Conservation (phyloP, 805 yeast genomes). For the Lachancea fermentati region DNA sequence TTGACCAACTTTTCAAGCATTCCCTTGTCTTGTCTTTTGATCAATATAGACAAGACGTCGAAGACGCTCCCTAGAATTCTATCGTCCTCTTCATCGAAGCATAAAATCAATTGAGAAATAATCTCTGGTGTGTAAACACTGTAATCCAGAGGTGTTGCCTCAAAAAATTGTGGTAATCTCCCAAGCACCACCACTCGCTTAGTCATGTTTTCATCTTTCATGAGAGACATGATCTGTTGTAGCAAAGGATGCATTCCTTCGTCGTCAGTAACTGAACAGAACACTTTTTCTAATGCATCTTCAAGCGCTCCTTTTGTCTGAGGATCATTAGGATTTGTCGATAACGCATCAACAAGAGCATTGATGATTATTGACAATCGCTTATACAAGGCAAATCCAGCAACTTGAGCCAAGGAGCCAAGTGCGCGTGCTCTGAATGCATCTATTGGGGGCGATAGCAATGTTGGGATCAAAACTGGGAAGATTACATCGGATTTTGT, state of each 20-base stretch:
- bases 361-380: constrained; percentile 70
- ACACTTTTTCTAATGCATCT: constrained; percentile 59
- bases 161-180: constrained; percentile 69
- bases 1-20: constrained; percentile 68
- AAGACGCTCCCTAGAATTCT: constrained; percentile 61
- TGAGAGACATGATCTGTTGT: constrained; percentile 70
- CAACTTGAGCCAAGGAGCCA: constrained; percentile 82
- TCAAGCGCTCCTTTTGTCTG: constrained; percentile 38
- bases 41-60: constrained; percentile 57
- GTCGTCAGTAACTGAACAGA: constrained; percentile 65
- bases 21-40: constrained; percentile 69
- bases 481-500: constrained; percentile 84
- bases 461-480: constrained; percentile 86
- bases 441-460: constrained; percentile 76
- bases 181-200: constrained; percentile 59
- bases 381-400: constrained; percentile 74
- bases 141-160: constrained; percentile 60
- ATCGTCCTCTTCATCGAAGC: constrained; percentile 64
- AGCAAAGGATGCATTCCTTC: constrained; percentile 80
- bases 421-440: constrained; percentile 81
- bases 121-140: constrained; percentile 69
- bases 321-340: constrained; percentile 33
- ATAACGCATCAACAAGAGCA: constrained; percentile 59
- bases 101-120: constrained; percentile 60
- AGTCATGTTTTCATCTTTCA: constrained; percentile 66